Evolutionary conservation across 1,284 basidiomycete species (phyloP).

Genomic region (Heterobasidion parviporum): DNA sequence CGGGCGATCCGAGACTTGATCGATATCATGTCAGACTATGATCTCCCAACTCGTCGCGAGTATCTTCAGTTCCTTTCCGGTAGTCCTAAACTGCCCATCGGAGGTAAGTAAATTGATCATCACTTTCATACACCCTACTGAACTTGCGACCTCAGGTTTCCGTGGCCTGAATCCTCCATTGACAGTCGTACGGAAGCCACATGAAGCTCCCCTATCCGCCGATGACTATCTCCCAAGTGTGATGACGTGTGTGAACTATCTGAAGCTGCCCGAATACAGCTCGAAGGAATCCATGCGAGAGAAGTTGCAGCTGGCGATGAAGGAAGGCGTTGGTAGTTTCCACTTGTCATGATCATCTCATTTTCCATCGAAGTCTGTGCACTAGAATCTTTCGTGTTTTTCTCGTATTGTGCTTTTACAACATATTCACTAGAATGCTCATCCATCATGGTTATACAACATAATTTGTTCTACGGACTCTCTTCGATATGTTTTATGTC

Average conservation of each 20-base stretch:
- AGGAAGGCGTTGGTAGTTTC: conserved; percentile 91
- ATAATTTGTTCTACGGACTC: neutral
- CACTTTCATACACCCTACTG: neutral
- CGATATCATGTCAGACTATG: conserved; percentile 81
- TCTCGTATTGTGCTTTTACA: neutral
- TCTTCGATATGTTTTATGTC: neutral
- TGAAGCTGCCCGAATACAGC: conserved; percentile 92
- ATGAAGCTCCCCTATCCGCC: conserved; percentile 82
- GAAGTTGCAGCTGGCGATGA: conserved; percentile 76
- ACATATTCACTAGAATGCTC: neutral
- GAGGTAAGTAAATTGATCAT: conserved; percentile 44
- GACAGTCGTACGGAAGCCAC: conserved; percentile 95
- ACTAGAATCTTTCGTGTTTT: neutral
- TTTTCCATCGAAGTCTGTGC: neutral
- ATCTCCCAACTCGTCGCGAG: conserved; percentile 66
- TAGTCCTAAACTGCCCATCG: conserved; percentile 89
- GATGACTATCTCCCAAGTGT: conserved; percentile 97
- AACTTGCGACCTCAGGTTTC: conserved; percentile 62
- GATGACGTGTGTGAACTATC: conserved; percentile 98
- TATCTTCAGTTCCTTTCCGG: conserved; percentile 98
- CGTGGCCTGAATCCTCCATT: conserved; percentile 89
- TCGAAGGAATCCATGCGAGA: conserved; percentile 74
- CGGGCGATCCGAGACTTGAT: conserved; percentile 83
- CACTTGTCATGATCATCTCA: conserved; percentile 66
- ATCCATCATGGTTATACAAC: neutral